Evolutionary conservation across 176 grass and related monocot species (phyloP).

Genomic region (Oryza coarctata): DNA sequence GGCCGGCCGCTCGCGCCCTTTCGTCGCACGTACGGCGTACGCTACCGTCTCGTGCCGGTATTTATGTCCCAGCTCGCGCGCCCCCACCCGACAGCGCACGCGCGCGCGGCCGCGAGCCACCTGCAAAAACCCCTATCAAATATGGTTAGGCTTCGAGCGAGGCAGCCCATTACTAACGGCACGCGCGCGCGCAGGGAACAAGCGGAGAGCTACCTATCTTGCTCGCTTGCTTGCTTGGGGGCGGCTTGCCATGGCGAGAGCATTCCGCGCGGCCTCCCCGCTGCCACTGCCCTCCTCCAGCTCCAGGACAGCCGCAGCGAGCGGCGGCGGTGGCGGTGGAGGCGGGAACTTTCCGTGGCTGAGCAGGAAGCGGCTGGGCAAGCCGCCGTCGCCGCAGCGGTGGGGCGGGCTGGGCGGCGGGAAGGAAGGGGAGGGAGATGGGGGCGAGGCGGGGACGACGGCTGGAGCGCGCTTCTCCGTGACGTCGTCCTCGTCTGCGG

Average conservation of each 20-base stretch:
- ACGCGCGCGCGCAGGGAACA: neutral
- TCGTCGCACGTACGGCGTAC: neutral
- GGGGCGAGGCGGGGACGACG: conserved; percentile 10
- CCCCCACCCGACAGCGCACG: neutral
- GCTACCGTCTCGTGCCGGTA: conserved; percentile 14
- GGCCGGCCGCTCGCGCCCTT: neutral
- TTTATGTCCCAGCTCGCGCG: neutral
- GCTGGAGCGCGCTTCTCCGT: neutral
- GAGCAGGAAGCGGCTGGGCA: conserved; percentile 38
- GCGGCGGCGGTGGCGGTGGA: neutral
- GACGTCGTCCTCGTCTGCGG: neutral
- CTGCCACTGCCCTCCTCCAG: conserved; percentile 39
- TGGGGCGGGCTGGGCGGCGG: neutral
- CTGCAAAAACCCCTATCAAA: conserved; percentile 25
- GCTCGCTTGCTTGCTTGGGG: neutral
- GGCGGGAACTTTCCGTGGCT: conserved; percentile 49
- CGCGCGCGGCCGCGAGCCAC: neutral
- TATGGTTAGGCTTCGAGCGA: neutral
- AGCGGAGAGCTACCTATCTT: neutral
- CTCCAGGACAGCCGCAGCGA: neutral
- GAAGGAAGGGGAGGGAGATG: neutral
- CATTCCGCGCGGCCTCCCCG: conserved; percentile 54
- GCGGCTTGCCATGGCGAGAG: conserved; percentile 40
- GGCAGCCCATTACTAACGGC: conserved; percentile 21
- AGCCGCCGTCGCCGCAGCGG: neutral